These are phyloP conservation scores for Pichia nakasei DNA, from an alignment of 805 yeast species.

Conservation along the genomic window DNA sequence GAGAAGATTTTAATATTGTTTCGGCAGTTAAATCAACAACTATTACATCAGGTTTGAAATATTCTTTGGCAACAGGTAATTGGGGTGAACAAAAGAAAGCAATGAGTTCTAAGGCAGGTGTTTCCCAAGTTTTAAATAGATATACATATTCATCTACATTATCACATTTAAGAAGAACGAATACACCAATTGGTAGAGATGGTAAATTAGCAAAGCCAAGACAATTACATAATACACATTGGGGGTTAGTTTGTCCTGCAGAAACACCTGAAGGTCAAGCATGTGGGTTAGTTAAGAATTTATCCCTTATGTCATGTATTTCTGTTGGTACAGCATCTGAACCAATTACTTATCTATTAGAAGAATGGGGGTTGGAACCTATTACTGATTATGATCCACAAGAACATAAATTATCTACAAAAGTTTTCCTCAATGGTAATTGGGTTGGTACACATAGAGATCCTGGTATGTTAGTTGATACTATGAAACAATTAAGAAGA, in stretches of 20 bases:
- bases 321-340: conserved; percentile 98
- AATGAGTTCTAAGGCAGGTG: conserved; percentile 98
- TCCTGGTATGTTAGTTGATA: conserved; percentile 84
- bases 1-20: conserved; percentile 92
- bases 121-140: conserved; percentile 94
- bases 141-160: conserved; percentile 97
- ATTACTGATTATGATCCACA: conserved; percentile 92
- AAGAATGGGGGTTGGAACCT: conserved; percentile 99
- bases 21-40: conserved; percentile 96
- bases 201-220: conserved; percentile 99
- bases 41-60: conserved; percentile 93
- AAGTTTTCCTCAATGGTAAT: conserved; percentile 96
- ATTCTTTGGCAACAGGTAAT: conserved; percentile 98
- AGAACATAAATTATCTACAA: conserved; percentile 81
- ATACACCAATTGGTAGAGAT: conserved; percentile 98
- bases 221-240: conserved; percentile 97
- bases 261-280: conserved; percentile 99
- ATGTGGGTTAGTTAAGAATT: conserved; percentile 95
- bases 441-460: conserved; percentile 99
- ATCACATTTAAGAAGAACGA: conserved; percentile 97
- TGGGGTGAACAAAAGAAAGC: conserved; percentile 99
- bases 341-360: conserved; percentile 84
- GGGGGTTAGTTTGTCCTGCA: conserved; percentile 99
- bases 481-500: conserved; percentile 87
- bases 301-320: conserved; percentile 93